phyloP scores from a whole-genome alignment of 179 eudicot genomes.

The Beta corolliflora region DNA sequence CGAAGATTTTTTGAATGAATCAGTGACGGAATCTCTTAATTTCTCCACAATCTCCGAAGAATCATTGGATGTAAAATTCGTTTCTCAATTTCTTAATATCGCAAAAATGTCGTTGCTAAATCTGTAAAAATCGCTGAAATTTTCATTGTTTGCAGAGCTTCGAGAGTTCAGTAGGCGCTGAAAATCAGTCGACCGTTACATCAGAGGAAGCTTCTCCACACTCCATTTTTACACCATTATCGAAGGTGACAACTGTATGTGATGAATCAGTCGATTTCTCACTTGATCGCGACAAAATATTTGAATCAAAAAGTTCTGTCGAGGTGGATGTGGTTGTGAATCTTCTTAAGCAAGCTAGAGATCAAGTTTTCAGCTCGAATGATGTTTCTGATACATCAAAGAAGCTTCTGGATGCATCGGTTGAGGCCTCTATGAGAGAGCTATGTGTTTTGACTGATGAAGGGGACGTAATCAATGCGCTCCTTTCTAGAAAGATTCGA shows the following conservation, averaged over 20 bases:
- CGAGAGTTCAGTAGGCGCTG: constrained; percentile 16
- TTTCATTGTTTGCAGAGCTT: constrained; percentile 14
- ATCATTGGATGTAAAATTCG: constrained; percentile 29
- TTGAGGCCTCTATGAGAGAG: constrained; percentile 42
- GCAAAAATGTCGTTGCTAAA: background rate
- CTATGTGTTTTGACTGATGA: constrained; percentile 40
- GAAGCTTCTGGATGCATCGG: constrained; percentile 44
- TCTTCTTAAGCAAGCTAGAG: constrained; percentile 47
- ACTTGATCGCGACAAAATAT: background rate
- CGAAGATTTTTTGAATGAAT: constrained; percentile 32
- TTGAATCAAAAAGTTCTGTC: constrained; percentile 13
- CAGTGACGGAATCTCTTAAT: constrained; percentile 25
- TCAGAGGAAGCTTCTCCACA: constrained; percentile 16
- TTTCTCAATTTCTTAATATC: background rate
- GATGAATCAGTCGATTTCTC: constrained; percentile 13
- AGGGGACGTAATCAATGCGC: constrained; percentile 28
- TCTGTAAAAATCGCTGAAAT: background rate
- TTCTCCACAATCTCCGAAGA: constrained; percentile 26
- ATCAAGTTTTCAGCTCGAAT: constrained; percentile 35
- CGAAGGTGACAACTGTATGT: constrained; percentile 20
- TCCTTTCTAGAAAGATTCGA: constrained; percentile 29
- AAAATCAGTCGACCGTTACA: background rate
- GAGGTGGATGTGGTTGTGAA: constrained; percentile 49
- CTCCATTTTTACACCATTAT: constrained; percentile 28
- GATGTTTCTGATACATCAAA: constrained; percentile 36